phyloP scores from a whole-genome alignment of 2,329 filamentous ascomycete species.

The Beauveria brongniartii region DNA sequence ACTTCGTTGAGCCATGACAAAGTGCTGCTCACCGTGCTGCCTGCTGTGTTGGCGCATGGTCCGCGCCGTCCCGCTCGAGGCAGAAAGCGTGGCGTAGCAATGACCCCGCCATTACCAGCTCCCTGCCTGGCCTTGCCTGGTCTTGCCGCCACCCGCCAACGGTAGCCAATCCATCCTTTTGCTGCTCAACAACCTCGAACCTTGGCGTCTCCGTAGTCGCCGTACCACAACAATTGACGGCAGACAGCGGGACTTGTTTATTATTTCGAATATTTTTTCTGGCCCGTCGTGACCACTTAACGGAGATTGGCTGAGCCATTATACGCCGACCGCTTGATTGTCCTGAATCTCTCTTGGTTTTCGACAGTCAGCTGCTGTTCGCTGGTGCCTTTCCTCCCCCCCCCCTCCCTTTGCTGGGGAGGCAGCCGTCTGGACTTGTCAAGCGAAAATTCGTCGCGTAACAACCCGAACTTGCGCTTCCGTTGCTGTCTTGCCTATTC shows the following conservation, averaged over 20 bases:
- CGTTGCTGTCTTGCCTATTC: background rate
- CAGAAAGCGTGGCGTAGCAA: background rate
- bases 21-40: background rate
- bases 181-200: background rate
- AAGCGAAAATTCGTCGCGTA: background rate
- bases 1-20: background rate
- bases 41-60: background rate
- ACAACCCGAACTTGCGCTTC: background rate
- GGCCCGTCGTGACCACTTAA: too few species aligned
- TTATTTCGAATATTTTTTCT: too few species aligned
- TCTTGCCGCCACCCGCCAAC: background rate
- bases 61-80: background rate
- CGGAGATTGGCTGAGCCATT: too few species aligned
- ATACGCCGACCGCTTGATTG: background rate
- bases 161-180: constrained; percentile 11
- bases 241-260: too few species aligned
- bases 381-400: background rate
- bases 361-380: background rate
- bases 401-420: background rate
- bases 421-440: background rate
- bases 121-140: too few species aligned
- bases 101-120: background rate
- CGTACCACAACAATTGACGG: background rate
- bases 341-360: background rate
- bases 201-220: background rate